These are phyloP conservation scores for Cotoneaster glaucophyllus DNA, from an alignment of 306 rosid genomes.

Conservation along the genomic window DNA sequence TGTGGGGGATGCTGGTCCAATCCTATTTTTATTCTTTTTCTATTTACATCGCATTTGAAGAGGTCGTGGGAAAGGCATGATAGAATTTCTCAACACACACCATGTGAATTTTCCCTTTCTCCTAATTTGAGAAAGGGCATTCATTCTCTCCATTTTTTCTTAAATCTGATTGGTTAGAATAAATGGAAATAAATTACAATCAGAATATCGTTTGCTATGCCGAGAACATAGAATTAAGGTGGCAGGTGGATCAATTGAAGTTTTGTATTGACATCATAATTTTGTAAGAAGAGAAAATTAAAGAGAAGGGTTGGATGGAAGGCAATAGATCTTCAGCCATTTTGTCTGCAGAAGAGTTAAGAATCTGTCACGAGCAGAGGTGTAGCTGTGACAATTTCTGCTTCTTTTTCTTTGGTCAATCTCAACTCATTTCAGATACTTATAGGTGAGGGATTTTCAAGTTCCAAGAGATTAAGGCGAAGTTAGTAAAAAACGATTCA, in stretches of 20 bases:
- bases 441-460: too few species aligned
- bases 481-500: too few species aligned
- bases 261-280: not conserved
- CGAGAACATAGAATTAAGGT: not conserved
- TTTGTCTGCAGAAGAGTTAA: not conserved
- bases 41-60: not conserved
- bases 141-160: not conserved
- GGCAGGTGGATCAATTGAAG: constrained; percentile 5
- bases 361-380: constrained; percentile 3
- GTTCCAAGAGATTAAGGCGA: too few species aligned
- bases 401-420: not conserved
- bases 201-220: constrained; percentile 4
- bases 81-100: not conserved
- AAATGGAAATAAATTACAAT: constrained; percentile 9
- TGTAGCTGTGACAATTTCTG: not conserved
- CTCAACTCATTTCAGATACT: too few species aligned
- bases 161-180: not conserved
- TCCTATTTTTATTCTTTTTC: not conserved
- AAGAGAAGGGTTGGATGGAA: not conserved
- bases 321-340: not conserved
- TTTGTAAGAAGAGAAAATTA: not conserved
- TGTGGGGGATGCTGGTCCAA: not conserved
- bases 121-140: not conserved
- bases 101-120: not conserved
- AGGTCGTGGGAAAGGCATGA: constrained; percentile 13